Conservation (phyloP, 192 early-diverging fungal genomes). For the Coemansia reversa region DNA sequence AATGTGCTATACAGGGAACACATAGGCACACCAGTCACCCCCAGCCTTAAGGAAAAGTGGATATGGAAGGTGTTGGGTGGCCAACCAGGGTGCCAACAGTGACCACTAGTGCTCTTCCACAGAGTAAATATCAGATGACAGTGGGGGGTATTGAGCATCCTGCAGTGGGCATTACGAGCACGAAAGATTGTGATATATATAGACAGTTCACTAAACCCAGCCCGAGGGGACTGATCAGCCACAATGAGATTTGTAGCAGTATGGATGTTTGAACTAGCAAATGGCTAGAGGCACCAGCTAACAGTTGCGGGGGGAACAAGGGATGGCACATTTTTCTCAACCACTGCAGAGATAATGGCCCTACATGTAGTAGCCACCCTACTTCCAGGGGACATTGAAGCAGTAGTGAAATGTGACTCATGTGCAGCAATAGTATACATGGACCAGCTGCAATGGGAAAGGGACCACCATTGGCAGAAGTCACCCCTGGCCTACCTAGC, state of each 20-base stretch:
- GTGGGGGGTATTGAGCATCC: not conserved
- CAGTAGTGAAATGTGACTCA: not conserved
- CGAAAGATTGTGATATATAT: not conserved
- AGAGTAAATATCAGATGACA: not conserved
- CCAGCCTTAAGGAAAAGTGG: no score
- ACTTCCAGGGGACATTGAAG: not conserved
- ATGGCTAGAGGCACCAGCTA: not conserved
- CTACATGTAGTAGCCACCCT: constrained; percentile 1
- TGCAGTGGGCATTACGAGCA: not conserved
- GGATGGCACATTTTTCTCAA: constrained; percentile 13
- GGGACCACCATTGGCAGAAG: no score
- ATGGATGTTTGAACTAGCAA: not conserved
- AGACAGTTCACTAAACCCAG: constrained; percentile 2
- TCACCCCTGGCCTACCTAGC: no score
- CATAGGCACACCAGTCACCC: no score
- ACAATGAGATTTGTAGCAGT: no score
- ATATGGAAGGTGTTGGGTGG: no score
- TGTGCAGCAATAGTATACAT: constrained; percentile 3
- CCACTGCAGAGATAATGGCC: constrained; percentile 12
- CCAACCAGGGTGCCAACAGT: no score
- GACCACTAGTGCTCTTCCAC: not conserved
- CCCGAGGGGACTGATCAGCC: not conserved
- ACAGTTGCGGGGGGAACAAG: not conserved
- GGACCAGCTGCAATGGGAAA: not conserved
- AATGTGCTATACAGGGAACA: no score